Evolutionary conservation across 2,329 filamentous ascomycete genomes (phyloP), one percentile per base, ranked within the genome.

Genomic region (Cladosporium oxysporum): DNA sequence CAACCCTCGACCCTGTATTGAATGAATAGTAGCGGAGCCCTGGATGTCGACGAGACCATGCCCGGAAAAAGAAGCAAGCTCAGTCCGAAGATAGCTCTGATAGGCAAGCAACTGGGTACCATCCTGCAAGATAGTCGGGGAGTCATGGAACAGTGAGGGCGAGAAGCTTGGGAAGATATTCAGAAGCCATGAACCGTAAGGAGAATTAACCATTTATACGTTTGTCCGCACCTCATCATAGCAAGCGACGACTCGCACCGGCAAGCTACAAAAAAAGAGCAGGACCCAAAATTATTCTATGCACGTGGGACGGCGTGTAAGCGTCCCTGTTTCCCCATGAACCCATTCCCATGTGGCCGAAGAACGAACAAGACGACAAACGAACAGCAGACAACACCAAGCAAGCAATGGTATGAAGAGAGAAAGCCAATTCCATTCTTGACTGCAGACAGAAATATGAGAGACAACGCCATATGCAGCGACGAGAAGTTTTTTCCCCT

Each of bases 381-480:
- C 29, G 33, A 53, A 37, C 23, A 23, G 41, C 41, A 50, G 31
- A 29, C 3, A 33, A 33, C 55, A 58, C 55, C 55, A 62, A 62
- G 29, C 58, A 47, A 61, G 47, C 23, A 50, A 31, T 31, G 29
- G 41, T 33, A 18, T 61, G 28, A 33, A 28, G 59, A 52, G 59
- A 62, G 47, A 53, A 55, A 50, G 35, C 57, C 33, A 59, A 47
- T 37, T 59, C 57, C 57, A 41, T 44, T 59, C 33, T 59, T 37
- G 57, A 59, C 57, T 59, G 57, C 33, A 59, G 57, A 59, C 23
- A 59, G 57, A 62, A 44, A 61, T 47, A 62, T 50, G 41, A 49
- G 26, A 49, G 31, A 58, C 23, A 58, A 62, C 59, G 59, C 59
- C 59, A 53, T 52, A 62, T 62, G 59, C 59, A 62, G 49, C 59